Evolutionary conservation across 2,329 filamentous ascomycete species (phyloP), one percentile per base, ranked within the genome.

Genomic region (Colletotrichum simmondsii): DNA sequence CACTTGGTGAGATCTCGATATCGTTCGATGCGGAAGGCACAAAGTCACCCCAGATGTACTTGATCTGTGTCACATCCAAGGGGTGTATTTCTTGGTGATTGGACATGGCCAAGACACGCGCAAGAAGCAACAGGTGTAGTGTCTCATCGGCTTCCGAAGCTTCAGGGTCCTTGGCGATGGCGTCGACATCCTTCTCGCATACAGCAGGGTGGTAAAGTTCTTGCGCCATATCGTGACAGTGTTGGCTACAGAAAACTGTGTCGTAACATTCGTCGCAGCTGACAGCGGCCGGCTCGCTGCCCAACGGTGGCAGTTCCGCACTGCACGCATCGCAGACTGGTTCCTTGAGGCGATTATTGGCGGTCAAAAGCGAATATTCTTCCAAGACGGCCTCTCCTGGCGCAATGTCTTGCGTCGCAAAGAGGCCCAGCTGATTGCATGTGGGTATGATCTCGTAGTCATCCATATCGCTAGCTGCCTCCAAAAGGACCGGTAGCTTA

Each of bases 311-410:
- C 6, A 97, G 87, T 28, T 91, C 90, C 8, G 89, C 87, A 77
- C 95, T 95, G 81, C 96, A 98, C 16, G 95, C 95, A 81, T 98
- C 96, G 82, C 96, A 98, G 35, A 96, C 89, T 5, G 93, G 88
- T 74, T 97, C 95, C 79, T 97, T 95, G 14, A 97, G 89, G 35
- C 95, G 92, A 80, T 97, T 97, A 77, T 96, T 97, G 58, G 94
- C 95, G 2, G 95, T 98, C 53, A 99, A 85, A 8, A 98, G 88
- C 10, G 95, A 97, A 73, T 93, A 94, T 79, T 99, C 97, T 60
- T 90, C 86, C 35, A 99, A 88, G 2, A 98, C 91, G 6, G 88
- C 86, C 80, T 97, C 93, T 11, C 93, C 94, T 0, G 95, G 90
- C 0, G 86, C 84, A 49, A 98, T 94, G 75, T 97, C 92, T 75